Percentiles rank a stretch among this genome's conserved stretches.
These are phyloP conservation scores for Auriscalpium vulgare DNA, from an alignment of 768 basidiomycete species.

Conservation along the genomic window DNA sequence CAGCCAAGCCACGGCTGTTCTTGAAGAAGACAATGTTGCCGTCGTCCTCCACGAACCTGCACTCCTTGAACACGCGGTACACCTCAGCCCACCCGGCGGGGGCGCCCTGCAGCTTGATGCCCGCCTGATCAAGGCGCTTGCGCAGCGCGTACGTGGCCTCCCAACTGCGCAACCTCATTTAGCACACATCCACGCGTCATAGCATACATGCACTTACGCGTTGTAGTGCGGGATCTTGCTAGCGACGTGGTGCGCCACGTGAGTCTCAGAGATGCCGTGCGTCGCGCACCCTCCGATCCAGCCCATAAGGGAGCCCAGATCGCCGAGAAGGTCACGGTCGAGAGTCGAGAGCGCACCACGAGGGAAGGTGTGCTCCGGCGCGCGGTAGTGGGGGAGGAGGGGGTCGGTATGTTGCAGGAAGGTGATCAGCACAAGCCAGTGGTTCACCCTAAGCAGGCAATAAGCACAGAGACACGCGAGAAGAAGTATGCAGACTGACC, in stretches of 20 bases:
- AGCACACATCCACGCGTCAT: background rate
- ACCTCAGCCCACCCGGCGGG: conserved; percentile 77
- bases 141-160: conserved; percentile 85
- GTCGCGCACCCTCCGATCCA: conserved; percentile 83
- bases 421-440: conserved; percentile 94
- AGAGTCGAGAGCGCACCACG: conserved; percentile 91
- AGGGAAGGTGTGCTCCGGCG: conserved; percentile 82
- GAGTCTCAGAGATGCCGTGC: conserved; percentile 91
- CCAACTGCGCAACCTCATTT: conserved; percentile 43
- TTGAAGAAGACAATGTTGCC: conserved; percentile 90
- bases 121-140: conserved; percentile 52
- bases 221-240: conserved; percentile 97
- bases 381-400: conserved; percentile 87
- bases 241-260: conserved; percentile 85
- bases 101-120: conserved; percentile 59
- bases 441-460: conserved; percentile 55
- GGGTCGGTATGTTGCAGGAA: conserved; percentile 99
- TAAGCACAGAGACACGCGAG: background rate
- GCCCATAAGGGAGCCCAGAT: conserved; percentile 69
- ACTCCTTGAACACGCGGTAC: conserved; percentile 67
- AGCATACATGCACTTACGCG: conserved; percentile 37
- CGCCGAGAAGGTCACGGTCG: conserved; percentile 75
- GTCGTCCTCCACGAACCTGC: conserved; percentile 95
- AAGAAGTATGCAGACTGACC: conserved; percentile 29
- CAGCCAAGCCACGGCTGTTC: conserved; percentile 74